phyloP scores from a whole-genome alignment of 805 yeast species.

The Candida methanosorbosa region DNA sequence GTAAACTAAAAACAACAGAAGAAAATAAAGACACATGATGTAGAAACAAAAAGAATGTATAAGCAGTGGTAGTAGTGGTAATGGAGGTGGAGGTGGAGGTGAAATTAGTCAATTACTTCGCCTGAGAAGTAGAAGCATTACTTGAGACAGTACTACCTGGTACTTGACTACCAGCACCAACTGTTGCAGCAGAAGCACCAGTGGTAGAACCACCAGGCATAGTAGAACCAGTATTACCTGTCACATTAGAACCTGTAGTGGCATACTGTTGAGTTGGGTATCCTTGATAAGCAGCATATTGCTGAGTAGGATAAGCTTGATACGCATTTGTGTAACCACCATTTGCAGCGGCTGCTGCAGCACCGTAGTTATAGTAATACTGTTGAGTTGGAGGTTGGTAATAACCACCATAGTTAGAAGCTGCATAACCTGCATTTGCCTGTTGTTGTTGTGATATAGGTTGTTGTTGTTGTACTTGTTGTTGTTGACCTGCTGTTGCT shows the following conservation, averaged over 20 bases:
- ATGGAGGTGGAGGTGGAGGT: too few relatives aligned
- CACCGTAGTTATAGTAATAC: slow-evolving; percentile 3
- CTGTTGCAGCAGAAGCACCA: not conserved
- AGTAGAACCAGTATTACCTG: not conserved
- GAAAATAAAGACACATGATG: too few relatives aligned
- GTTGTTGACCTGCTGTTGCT: not conserved
- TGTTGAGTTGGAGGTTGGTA: slow-evolving; percentile 2
- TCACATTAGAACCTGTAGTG: too few relatives aligned
- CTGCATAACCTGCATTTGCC: not conserved
- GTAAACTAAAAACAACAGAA: too few relatives aligned
- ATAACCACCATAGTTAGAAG: slow-evolving; percentile 1
- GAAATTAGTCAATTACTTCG: too few relatives aligned
- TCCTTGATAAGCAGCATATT: not conserved
- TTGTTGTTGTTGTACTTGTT: slow-evolving; percentile 1
- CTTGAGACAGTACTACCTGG: too few relatives aligned
- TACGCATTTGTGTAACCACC: slow-evolving; percentile 3
- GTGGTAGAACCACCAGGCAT: not conserved
- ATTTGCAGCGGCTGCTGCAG: too few relatives aligned
- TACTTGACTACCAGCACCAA: too few relatives aligned
- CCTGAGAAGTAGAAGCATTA: too few relatives aligned
- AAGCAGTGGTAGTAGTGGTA: too few relatives aligned
- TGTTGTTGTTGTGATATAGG: not conserved
- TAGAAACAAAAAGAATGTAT: too few relatives aligned
- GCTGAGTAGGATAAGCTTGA: slow-evolving; percentile 1
- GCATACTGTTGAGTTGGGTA: not conserved